A percentile compares a stretch with the other conserved stretches of the same genome.
These are phyloP conservation scores for Penicillium sp. DNA, from an alignment of 2,329 filamentous ascomycete genomes.

Conservation along the genomic window DNA sequence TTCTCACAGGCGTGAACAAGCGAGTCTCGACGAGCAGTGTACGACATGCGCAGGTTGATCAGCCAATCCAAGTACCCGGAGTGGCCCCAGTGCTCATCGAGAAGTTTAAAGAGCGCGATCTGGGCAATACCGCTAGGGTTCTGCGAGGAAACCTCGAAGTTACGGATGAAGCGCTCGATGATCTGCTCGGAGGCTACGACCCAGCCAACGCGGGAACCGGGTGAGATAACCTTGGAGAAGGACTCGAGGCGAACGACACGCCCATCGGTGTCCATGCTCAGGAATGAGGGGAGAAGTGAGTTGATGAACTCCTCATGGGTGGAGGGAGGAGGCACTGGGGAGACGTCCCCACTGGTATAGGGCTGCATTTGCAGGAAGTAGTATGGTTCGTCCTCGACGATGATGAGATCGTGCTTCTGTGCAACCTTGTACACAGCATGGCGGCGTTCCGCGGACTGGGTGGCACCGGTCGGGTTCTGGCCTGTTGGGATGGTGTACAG, in stretches of 20 bases:
- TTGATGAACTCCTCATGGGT: slow-evolving; percentile 71
- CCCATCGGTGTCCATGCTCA: slow-evolving; percentile 80
- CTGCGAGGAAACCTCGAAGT: slow-evolving; percentile 80
- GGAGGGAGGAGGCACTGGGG: slow-evolving; percentile 55
- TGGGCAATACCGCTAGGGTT: slow-evolving; percentile 83
- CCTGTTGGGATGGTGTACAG: slow-evolving; percentile 75
- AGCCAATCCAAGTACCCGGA: slow-evolving; percentile 86
- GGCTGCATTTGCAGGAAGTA: slow-evolving; percentile 86
- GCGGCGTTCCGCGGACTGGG: slow-evolving; percentile 66
- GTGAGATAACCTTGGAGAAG: slow-evolving; percentile 86
- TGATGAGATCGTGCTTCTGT: slow-evolving; percentile 79
- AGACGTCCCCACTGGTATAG: slow-evolving; percentile 57
- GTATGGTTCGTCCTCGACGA: slow-evolving; percentile 91
- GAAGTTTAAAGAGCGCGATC: slow-evolving; percentile 77
- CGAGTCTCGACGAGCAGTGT: slow-evolving; percentile 73
- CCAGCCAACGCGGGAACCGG: slow-evolving; percentile 82
- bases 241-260: slow-evolving; percentile 88
- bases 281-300: slow-evolving; percentile 68
- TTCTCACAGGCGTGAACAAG: slow-evolving; percentile 78
- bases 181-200: slow-evolving; percentile 83
- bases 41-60: slow-evolving; percentile 74
- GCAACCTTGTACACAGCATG: slow-evolving; percentile 72
- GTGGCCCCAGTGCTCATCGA: slow-evolving; percentile 95
- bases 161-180: slow-evolving; percentile 74
- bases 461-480: slow-evolving; percentile 88